Evolutionary conservation across 345 rosid species (phyloP).

Genomic region (thale cress (Arabidopsis thaliana)): DNA sequence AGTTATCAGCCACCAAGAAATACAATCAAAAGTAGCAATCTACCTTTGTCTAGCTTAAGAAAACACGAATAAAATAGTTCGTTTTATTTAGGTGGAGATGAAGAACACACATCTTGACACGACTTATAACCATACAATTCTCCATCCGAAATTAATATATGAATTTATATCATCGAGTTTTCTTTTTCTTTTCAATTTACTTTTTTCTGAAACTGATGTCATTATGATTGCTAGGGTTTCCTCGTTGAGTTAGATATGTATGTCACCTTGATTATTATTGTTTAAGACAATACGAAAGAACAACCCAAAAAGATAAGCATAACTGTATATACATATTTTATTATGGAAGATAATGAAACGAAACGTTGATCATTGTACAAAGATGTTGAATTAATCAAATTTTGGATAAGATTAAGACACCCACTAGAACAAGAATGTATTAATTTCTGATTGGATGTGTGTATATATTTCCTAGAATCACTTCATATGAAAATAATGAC

Average conservation of each 20-base stretch:
- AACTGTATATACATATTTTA: constrained; percentile 24
- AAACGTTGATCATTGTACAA: constrained; percentile 30
- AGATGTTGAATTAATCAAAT: constrained; percentile 30
- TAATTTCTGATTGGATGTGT: constrained; percentile 26
- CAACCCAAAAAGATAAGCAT: constrained; percentile 30
- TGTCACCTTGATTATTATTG: constrained; percentile 38
- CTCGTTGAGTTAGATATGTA: constrained; percentile 25
- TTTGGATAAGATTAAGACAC: constrained; percentile 42
- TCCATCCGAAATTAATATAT: constrained; percentile 12
- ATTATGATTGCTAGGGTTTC: constrained; percentile 27
- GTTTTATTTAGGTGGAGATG: constrained; percentile 45
- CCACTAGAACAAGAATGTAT: constrained; percentile 19
- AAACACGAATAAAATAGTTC: constrained; percentile 30
- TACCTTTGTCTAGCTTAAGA: constrained; percentile 23
- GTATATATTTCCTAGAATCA: neutral
- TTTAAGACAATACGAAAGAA: constrained; percentile 42
- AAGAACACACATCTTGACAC: constrained; percentile 50
- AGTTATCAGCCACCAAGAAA: constrained; percentile 51
- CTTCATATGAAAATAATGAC: neutral
- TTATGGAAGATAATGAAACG: constrained; percentile 7
- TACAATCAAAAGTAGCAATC: constrained; percentile 34
- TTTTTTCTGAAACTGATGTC: constrained; percentile 15
- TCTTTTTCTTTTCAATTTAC: neutral
- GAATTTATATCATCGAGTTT: neutral
- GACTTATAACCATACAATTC: constrained; percentile 44